Evolutionary conservation across 306 rosid species (phyloP).

Genomic region (Cotoneaster glaucophyllus): DNA sequence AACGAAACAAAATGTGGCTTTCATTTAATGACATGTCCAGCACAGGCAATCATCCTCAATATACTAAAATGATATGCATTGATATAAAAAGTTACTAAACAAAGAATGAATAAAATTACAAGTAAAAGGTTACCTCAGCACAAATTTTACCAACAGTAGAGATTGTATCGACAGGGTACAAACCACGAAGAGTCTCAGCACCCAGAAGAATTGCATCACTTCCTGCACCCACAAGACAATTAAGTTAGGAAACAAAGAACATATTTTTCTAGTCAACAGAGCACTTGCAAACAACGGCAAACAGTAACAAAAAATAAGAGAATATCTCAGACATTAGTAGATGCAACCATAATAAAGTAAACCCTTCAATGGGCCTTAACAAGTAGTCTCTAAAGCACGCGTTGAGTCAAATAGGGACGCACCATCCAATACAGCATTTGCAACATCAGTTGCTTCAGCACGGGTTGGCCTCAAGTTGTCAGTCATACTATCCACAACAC

Average conservation of each 20-base stretch:
- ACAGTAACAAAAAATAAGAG: constrained; percentile 4
- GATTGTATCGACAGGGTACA: constrained; percentile 89
- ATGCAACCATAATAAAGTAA: background rate
- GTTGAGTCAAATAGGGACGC: constrained; percentile 8
- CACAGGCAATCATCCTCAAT: background rate
- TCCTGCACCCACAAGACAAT: constrained; percentile 43
- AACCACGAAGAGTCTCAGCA: constrained; percentile 97
- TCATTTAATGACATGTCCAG: background rate
- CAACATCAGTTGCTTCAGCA: constrained; percentile 99
- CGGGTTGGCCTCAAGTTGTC: constrained; percentile 98
- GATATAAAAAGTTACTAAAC: background rate
- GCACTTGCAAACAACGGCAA: constrained; percentile 10
- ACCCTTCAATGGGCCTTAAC: background rate
- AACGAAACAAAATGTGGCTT: background rate
- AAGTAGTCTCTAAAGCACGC: background rate
- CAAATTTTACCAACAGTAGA: constrained; percentile 92
- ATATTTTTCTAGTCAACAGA: background rate
- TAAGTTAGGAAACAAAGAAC: constrained; percentile 10
- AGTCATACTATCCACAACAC: constrained; percentile 99
- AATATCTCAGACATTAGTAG: background rate
- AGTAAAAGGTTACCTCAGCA: constrained; percentile 57
- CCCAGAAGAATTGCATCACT: constrained; percentile 97
- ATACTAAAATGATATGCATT: background rate
- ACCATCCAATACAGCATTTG: constrained; percentile 99
- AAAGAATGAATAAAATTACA: background rate